Evolutionary conservation across 129 eudicot species (phyloP), one percentile per base, ranked within the genome.

Genomic region (Sambucus nigra): DNA sequence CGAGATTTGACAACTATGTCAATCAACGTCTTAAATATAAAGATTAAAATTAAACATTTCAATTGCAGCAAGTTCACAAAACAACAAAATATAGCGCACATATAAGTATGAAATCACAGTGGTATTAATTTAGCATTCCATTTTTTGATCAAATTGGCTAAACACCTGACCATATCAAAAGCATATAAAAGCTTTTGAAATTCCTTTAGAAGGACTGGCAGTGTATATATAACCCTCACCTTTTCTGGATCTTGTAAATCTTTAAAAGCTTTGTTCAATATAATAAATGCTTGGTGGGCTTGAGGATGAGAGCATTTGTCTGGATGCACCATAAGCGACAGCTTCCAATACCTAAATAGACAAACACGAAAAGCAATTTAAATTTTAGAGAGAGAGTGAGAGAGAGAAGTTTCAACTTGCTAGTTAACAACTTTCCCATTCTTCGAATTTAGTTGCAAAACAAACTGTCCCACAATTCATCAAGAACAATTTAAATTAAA

Each of bases 301-400:
- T 91, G 84, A 28, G 99, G 99, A 74, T 91, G 99, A 73, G 95
- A 45, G 59, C 95, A 85, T 55, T 91, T 91, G 81, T 91, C 99
- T 21, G 99, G 99, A 67, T 91, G 99, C 67, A 91, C 95, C 95
- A 91, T 86, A 47, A 85, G 94, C 7, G 99, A 91, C 73, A 91
- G 47, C 79, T 91, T 91, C 99, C 95, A 91, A 59, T 91, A 91
- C 77, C 98, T 91, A 66, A 47, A 64, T 49, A 52, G 54, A 65
- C 26, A 55, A 72, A 65, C 18, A 11, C 38, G n/a, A n/a, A n/a
- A n/a, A n/a, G n/a, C n/a, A n/a, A n/a, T n/a, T n/a, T n/a, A n/a
- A n/a, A n/a, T n/a, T n/a, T n/a, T n/a, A n/a, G n/a, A n/a, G n/a
- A n/a, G n/a, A n/a, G n/a, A n/a, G n/a, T n/a, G n/a, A n/a, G n/a